Evolutionary conservation across 208 protist genomes (phyloP).

Genomic region (Porcisia deanei): DNA sequence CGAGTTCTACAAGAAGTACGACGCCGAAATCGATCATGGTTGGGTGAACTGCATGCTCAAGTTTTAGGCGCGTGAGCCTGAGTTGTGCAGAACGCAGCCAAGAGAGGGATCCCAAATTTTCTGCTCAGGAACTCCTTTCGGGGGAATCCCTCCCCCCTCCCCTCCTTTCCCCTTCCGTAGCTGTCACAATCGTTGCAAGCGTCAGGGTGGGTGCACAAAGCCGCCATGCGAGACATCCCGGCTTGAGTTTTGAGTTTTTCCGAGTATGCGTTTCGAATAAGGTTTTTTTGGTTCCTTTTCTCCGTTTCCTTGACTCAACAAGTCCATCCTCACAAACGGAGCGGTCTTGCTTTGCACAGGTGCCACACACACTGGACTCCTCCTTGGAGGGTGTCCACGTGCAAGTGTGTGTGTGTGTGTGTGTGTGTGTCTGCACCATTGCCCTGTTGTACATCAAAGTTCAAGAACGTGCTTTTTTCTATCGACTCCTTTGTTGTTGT

Average conservation of each 20-base stretch:
- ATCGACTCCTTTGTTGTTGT: background rate
- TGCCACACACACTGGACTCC: background rate
- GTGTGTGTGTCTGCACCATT: background rate
- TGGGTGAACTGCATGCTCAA: conserved; percentile 60
- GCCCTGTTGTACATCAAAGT: conserved; percentile 29
- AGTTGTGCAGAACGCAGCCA: background rate
- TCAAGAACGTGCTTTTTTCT: background rate
- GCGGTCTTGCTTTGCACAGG: background rate
- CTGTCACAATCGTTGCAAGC: background rate
- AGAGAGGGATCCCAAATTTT: background rate
- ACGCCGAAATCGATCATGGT: conserved; percentile 38
- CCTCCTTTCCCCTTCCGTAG: background rate
- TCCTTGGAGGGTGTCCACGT: background rate
- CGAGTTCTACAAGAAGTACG: conserved; percentile 52
- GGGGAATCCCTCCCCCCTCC: background rate
- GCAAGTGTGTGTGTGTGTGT: background rate
- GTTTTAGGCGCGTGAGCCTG: conserved; percentile 21
- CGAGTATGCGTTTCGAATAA: background rate
- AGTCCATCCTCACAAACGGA: background rate
- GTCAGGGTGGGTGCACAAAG: background rate
- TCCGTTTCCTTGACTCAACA: background rate
- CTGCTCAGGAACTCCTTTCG: background rate
- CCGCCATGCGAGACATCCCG: background rate
- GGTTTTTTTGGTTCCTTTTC: background rate
- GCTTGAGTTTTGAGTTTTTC: background rate